Percentiles rank a stretch among this genome's conserved stretches.
Evolutionary conservation across 805 yeast species (phyloP).

Genomic region (Nakazawaea anatomiae): DNA sequence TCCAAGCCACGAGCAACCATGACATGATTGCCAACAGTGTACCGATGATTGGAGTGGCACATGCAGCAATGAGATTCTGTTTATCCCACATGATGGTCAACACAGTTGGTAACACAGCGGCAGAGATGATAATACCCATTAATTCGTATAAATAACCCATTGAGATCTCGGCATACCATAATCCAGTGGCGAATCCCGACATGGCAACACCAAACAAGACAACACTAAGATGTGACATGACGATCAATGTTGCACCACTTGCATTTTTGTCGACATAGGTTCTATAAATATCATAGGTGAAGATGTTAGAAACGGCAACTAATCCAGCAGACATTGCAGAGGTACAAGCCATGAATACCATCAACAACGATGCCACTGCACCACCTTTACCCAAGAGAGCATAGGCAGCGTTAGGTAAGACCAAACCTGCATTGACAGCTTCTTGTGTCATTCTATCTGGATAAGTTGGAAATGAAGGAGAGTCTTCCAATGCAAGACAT

Average conservation of each 20-base stretch:
- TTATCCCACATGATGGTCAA: constrained; percentile 58
- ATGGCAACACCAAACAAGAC: constrained; percentile 50
- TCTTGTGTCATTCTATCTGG: constrained; percentile 59
- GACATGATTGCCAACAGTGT: constrained; percentile 67
- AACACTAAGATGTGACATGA: constrained; percentile 63
- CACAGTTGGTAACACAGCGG: constrained; percentile 77
- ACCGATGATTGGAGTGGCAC: constrained; percentile 73
- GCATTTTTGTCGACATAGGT: constrained; percentile 77
- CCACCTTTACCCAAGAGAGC: constrained; percentile 86
- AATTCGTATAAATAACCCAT: constrained; percentile 85
- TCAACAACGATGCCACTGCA: constrained; percentile 71
- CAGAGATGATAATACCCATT: constrained; percentile 85
- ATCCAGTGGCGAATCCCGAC: constrained; percentile 81
- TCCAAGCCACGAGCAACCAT: constrained; percentile 51
- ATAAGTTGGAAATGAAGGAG: constrained; percentile 74
- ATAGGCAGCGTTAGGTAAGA: constrained; percentile 71
- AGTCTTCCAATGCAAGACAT: constrained; percentile 63
- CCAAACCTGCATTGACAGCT: constrained; percentile 79
- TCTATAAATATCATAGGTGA: constrained; percentile 82
- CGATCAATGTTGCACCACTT: constrained; percentile 63
- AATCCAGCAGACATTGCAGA: constrained; percentile 90
- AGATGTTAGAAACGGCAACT: constrained; percentile 79
- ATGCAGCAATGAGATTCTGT: constrained; percentile 66
- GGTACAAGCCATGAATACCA: constrained; percentile 89
- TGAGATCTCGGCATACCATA: constrained; percentile 73